phyloP scores from a whole-genome alignment of 371 early-diverging fungal genomes.

The Zancudomyces culisetae region DNA sequence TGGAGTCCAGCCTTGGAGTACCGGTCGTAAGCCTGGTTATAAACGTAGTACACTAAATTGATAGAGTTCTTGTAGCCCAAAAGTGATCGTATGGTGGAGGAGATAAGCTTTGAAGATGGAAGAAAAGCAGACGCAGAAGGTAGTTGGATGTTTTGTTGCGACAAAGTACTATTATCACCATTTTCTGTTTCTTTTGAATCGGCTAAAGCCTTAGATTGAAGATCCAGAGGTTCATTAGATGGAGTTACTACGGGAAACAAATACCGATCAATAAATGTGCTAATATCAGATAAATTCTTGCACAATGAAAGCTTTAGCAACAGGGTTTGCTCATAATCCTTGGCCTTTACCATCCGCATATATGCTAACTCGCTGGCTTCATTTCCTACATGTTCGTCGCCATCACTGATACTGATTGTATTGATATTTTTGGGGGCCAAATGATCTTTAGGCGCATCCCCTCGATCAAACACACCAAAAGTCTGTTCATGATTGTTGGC shows the following conservation, averaged over 20 bases:
- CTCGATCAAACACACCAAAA: no score
- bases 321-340: not conserved
- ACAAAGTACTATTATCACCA: no score
- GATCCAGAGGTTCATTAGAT: no score
- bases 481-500: not conserved
- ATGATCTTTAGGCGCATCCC: no score
- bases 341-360: not conserved
- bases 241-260: no score
- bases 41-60: not conserved
- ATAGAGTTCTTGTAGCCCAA: not conserved
- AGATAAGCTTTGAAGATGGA: not conserved
- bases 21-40: not conserved
- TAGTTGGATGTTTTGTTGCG: not conserved
- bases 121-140: not conserved
- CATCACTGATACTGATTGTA: no score
- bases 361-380: not conserved
- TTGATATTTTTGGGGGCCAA: no score
- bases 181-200: no score
- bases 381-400: not conserved
- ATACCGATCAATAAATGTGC: not conserved
- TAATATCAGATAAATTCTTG: not conserved
- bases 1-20: no score
- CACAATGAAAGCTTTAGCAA: not conserved
- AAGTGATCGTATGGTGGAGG: not conserved
- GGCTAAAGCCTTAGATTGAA: no score